Evolutionary conservation across 2,329 filamentous ascomycete genomes (phyloP).

Genomic region (Colletotrichum acutatum): DNA sequence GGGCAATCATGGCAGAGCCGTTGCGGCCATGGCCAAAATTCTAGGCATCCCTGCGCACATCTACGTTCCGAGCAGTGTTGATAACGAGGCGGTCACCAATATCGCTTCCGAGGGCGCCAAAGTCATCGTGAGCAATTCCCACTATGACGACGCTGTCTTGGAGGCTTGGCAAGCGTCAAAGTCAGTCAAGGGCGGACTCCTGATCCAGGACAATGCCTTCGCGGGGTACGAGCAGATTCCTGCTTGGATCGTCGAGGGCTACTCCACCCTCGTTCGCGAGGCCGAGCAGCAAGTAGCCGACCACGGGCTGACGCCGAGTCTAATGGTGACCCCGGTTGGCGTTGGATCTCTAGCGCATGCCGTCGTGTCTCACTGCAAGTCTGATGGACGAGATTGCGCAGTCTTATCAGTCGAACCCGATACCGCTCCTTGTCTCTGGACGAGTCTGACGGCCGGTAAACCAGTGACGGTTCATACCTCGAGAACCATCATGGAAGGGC

Average conservation of each 20-base stretch:
- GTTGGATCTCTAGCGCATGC: constrained; percentile 80
- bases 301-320: constrained; percentile 48
- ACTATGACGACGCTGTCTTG: constrained; percentile 73
- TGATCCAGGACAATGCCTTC: constrained; percentile 78
- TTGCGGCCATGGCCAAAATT: constrained; percentile 73
- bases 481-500: constrained; percentile 77
- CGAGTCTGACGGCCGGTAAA: constrained; percentile 60
- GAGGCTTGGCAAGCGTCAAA: constrained; percentile 57
- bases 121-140: constrained; percentile 52
- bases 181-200: constrained; percentile 52
- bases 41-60: constrained; percentile 67
- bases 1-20: constrained; percentile 81
- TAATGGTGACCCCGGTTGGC: constrained; percentile 74
- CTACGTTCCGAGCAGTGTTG: constrained; percentile 71
- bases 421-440: constrained; percentile 68
- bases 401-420: constrained; percentile 79
- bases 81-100: constrained; percentile 59
- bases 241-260: constrained; percentile 81
- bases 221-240: constrained; percentile 75
- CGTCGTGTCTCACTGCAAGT: constrained; percentile 73
- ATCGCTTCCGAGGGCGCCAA: constrained; percentile 73
- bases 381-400: constrained; percentile 39
- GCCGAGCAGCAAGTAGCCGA: constrained; percentile 67
- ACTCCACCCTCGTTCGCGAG: constrained; percentile 78
- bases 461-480: constrained; percentile 63